These are phyloP conservation scores for Malassezia pachydermatis DNA, from an alignment of 1,284 basidiomycete genomes.

Conservation along the genomic window DNA sequence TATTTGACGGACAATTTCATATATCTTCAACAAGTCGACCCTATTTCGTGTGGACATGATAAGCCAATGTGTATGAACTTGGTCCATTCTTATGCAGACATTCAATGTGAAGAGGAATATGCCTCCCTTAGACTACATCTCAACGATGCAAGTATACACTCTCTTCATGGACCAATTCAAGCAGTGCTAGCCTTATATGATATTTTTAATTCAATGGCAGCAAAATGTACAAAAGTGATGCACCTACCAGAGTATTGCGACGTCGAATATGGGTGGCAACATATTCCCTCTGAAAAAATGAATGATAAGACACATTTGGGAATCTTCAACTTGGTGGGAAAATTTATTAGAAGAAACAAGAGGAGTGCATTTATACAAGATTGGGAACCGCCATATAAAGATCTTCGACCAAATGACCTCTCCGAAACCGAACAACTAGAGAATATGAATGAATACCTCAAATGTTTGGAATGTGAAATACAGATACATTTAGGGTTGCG, in stretches of 20 bases:
- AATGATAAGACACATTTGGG: too few species aligned
- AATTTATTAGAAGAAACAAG: background rate
- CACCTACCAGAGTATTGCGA: constrained; percentile 89
- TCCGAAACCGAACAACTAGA: constrained; percentile 70
- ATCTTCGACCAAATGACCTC: constrained; percentile 69
- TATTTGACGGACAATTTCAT: too few species aligned
- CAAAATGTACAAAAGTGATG: constrained; percentile 81
- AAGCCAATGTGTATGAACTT: too few species aligned
- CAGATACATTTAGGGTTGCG: constrained; percentile 72
- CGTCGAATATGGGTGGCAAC: constrained; percentile 94
- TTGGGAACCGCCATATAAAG: constrained; percentile 79
- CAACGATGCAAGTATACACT: constrained; percentile 26
- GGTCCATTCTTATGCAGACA: background rate
- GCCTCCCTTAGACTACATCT: background rate
- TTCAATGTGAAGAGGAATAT: constrained; percentile 17
- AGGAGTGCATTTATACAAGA: constrained; percentile 52
- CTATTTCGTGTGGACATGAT: too few species aligned
- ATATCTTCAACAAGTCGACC: too few species aligned
- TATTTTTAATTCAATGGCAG: constrained; percentile 92
- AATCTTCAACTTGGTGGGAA: background rate
- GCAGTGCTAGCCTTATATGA: background rate
- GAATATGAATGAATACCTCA: constrained; percentile 22
- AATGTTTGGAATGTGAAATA: constrained; percentile 64
- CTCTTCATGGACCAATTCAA: constrained; percentile 8
- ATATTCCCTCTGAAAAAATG: background rate